Percentiles rank a stretch among this genome's conserved stretches.
Conservation (phyloP, 192 early-diverging fungal genomes). For the Pilobolus umbonatus region DNA sequence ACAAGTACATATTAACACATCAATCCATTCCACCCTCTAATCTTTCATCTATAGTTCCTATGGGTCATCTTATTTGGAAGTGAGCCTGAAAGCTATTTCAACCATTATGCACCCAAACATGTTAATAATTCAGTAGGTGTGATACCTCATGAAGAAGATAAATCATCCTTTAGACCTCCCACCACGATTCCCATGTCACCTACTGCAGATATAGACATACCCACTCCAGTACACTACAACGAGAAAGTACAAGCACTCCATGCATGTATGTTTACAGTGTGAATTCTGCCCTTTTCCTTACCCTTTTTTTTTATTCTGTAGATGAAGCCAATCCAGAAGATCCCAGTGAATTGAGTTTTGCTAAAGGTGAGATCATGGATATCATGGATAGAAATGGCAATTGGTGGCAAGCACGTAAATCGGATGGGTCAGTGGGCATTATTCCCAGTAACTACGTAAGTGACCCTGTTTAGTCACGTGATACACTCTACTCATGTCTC, state of each 20-base stretch:
- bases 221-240: neutral
- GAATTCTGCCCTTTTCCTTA: neutral
- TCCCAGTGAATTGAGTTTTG: conserved; percentile 82
- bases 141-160: conserved; percentile 6
- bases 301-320: conserved; percentile 10
- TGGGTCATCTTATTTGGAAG: conserved; percentile 68
- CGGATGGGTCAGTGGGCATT: conserved; percentile 81
- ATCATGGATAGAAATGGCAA: conserved; percentile 91
- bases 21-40: neutral
- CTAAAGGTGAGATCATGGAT: conserved; percentile 82
- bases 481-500: no score
- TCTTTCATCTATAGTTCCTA: conserved; percentile 40
- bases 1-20: conserved; percentile 14
- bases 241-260: neutral
- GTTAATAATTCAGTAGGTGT: conserved; percentile 21
- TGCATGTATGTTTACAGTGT: conserved; percentile 6
- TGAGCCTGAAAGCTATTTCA: conserved; percentile 26
- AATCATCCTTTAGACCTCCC: neutral
- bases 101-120: neutral
- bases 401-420: conserved; percentile 92
- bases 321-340: conserved; percentile 87
- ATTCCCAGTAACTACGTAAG: conserved; percentile 80
- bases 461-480: no score
- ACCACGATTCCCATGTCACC: neutral
- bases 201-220: neutral